A percentile compares a stretch with the other conserved stretches of the same genome.
These are phyloP conservation scores for Rheum nobile DNA, from an alignment of 148 eudicot genomes.

Conservation along the genomic window DNA sequence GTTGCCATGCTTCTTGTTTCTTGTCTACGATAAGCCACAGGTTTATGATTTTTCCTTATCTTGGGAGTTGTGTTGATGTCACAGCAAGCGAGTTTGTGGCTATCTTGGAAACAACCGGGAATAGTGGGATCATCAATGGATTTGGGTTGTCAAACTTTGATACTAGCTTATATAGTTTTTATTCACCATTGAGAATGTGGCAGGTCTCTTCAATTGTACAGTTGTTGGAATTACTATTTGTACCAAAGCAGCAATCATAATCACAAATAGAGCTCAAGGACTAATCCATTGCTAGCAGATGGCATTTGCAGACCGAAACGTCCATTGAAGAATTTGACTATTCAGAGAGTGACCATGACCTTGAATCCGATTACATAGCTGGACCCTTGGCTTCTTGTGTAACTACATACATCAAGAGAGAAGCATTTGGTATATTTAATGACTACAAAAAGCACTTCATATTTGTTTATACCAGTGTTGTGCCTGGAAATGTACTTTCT, in stretches of 20 bases:
- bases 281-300: conserved; percentile 59
- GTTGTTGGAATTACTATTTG: conserved; percentile 68
- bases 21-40: conserved; percentile 63
- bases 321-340: conserved; percentile 15
- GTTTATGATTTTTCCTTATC: conserved; percentile 40
- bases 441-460: not conserved
- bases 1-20: conserved; percentile 36
- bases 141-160: too few relatives aligned
- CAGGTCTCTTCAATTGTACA: conserved; percentile 67
- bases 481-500: not conserved
- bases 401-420: conserved; percentile 50
- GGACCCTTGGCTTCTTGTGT: conserved; percentile 24
- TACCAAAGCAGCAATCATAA: conserved; percentile 67
- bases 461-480: too few relatives aligned
- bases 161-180: too few relatives aligned
- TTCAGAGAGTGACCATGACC: conserved; percentile 57
- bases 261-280: conserved; percentile 72
- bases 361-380: conserved; percentile 37
- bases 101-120: conserved; percentile 47
- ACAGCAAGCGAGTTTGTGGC: conserved; percentile 41
- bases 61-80: conserved; percentile 44
- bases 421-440: conserved; percentile 44
- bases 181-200: conserved; percentile 9
- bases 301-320: conserved; percentile 43
- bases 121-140: conserved; percentile 29